Percentiles rank a stretch among this genome's conserved stretches.
phyloP scores from a whole-genome alignment of 306 rosid genomes.

The Prunus mira region DNA sequence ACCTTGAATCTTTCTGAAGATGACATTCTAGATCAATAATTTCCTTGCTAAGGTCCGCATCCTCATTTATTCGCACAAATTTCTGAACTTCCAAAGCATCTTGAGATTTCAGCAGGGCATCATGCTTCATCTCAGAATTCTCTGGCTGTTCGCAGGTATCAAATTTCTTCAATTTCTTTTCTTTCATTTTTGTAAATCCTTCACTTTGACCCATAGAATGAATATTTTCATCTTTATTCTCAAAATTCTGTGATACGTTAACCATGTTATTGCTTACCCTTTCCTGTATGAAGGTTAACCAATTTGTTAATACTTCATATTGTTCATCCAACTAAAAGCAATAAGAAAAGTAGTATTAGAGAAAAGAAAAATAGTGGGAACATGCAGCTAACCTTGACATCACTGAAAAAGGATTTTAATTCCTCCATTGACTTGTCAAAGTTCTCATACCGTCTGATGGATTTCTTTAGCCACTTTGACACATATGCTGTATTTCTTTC shows the following conservation, averaged over 20 bases:
- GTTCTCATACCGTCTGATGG: slow-evolving; percentile 50
- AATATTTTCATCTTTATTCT: slow-evolving; percentile 24
- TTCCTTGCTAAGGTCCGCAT: slow-evolving; percentile 29
- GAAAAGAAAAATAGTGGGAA: slow-evolving; percentile 12
- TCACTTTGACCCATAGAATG: slow-evolving; percentile 28
- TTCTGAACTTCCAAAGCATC: slow-evolving; percentile 32
- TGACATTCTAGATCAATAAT: slow-evolving; percentile 40
- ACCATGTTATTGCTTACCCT: slow-evolving; percentile 43
- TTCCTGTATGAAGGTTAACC: slow-evolving; percentile 54
- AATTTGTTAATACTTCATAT: neutral
- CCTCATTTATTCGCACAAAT: slow-evolving; percentile 31
- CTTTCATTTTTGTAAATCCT: slow-evolving; percentile 34
- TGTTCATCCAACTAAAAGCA: slow-evolving; percentile 9
- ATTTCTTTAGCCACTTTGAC: slow-evolving; percentile 91
- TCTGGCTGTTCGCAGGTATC: slow-evolving; percentile 31
- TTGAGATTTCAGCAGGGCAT: slow-evolving; percentile 32
- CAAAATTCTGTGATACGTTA: slow-evolving; percentile 27
- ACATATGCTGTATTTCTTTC: slow-evolving; percentile 69
- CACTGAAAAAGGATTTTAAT: slow-evolving; percentile 62
- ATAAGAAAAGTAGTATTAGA: slow-evolving; percentile 2
- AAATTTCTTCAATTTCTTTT: slow-evolving; percentile 37
- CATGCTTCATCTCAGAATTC: slow-evolving; percentile 26
- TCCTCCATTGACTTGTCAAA: slow-evolving; percentile 57
- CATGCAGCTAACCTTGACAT: slow-evolving; percentile 52
- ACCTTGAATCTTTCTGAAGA: slow-evolving; percentile 55